These are phyloP conservation scores for Microcyclospora pomicola DNA, from an alignment of 2,329 filamentous ascomycete species.

Conservation along the genomic window DNA sequence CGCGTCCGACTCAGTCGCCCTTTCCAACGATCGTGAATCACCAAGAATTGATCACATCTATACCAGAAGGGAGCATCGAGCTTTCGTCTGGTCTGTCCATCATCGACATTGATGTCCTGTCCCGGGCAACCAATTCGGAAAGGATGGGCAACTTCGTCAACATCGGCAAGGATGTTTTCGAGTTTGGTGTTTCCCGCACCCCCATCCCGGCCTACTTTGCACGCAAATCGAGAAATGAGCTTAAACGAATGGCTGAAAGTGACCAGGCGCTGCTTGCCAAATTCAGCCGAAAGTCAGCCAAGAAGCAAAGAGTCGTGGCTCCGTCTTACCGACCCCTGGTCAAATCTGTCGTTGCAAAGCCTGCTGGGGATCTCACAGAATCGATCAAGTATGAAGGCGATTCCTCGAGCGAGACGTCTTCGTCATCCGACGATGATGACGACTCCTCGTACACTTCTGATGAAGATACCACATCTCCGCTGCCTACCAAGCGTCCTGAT, in stretches of 20 bases:
- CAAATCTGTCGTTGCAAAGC: background rate
- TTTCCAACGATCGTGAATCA: constrained; percentile 11
- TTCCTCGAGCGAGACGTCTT: constrained; percentile 32
- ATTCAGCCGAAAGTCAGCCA: constrained; percentile 22
- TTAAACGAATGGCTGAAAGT: constrained; percentile 29
- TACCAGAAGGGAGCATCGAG: constrained; percentile 15
- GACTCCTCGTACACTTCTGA: constrained; percentile 41
- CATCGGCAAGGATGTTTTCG: constrained; percentile 28
- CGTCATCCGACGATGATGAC: constrained; percentile 30
- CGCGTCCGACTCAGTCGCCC: background rate
- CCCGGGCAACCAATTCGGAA: constrained; percentile 30
- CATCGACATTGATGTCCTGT: constrained; percentile 28
- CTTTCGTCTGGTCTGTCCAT: constrained; percentile 26
- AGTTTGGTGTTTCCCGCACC: constrained; percentile 32
- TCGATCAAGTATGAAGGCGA: constrained; percentile 22
- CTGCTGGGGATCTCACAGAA: constrained; percentile 1
- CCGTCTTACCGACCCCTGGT: background rate
- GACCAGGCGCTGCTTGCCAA: constrained; percentile 28
- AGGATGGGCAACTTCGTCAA: constrained; percentile 31
- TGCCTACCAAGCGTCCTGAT: constrained; percentile 38
- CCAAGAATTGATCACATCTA: constrained; percentile 11
- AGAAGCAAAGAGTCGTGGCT: constrained; percentile 9
- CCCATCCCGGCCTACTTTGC: constrained; percentile 29
- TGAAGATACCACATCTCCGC: constrained; percentile 40
- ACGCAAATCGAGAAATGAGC: constrained; percentile 33